Conservation (phyloP, 371 early-diverging fungal species). For the Blakeslea trispora region DNA sequence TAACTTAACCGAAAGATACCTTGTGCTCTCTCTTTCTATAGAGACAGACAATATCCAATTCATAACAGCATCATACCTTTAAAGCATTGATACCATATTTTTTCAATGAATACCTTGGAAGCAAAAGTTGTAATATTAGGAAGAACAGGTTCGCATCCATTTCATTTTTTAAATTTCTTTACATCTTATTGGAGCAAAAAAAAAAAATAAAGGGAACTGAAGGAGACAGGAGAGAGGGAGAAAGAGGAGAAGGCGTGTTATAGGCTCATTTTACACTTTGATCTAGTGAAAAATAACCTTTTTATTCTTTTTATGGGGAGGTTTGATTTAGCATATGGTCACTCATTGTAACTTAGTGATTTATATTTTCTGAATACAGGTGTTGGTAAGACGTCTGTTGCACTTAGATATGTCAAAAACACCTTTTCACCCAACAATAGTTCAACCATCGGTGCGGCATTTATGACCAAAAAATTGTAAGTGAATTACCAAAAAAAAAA, state of each 20-base stretch:
- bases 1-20: too few relatives aligned
- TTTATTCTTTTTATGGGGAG: not conserved
- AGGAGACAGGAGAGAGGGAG: too few relatives aligned
- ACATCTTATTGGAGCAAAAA: not conserved
- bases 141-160: constrained; percentile 55
- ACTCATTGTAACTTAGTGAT: constrained; percentile 9
- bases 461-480: constrained; percentile 69
- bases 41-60: too few relatives aligned
- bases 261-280: too few relatives aligned
- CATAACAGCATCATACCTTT: too few relatives aligned
- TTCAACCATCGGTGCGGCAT: constrained; percentile 76
- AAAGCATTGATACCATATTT: too few relatives aligned
- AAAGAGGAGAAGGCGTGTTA: too few relatives aligned
- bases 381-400: constrained; percentile 76
- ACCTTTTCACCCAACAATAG: constrained; percentile 68
- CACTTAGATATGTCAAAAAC: constrained; percentile 68
- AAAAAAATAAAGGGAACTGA: not conserved
- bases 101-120: constrained; percentile 52
- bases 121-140: constrained; percentile 72
- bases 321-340: constrained; percentile 4
- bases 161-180: constrained; percentile 7
- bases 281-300: too few relatives aligned
- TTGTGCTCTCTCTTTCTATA: too few relatives aligned
- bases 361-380: constrained; percentile 30
- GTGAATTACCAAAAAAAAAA: not conserved